phyloP scores from a whole-genome alignment of 2,329 filamentous ascomycete genomes.

The Talaromyces sp. region DNA sequence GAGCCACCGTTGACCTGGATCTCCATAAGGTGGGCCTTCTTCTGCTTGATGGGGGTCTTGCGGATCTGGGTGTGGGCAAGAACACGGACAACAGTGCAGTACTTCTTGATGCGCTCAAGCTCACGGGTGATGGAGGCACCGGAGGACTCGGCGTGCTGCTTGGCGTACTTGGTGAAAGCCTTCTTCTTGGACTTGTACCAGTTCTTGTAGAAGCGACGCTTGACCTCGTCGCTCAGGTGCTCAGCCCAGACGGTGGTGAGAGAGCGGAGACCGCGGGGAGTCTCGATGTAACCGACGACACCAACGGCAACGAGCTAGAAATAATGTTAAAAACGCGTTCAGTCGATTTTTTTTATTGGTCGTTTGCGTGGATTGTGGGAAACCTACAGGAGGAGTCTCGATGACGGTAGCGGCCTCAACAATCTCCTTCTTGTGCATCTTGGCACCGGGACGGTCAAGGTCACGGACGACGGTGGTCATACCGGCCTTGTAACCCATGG shows the following conservation, averaged over 20 bases:
- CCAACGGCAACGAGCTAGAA: slow-evolving; percentile 97
- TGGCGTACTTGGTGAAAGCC: slow-evolving; percentile 99
- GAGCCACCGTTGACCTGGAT: slow-evolving; percentile 99
- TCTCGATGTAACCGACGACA: slow-evolving; percentile 99
- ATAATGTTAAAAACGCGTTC: slow-evolving; percentile 1
- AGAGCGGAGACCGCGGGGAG: slow-evolving; percentile 96
- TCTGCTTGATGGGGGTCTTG: slow-evolving; percentile 99
- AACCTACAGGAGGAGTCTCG: slow-evolving; percentile 91
- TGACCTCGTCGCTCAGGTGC: slow-evolving; percentile 97
- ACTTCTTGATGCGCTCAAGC: slow-evolving; percentile 99
- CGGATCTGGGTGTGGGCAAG: slow-evolving; percentile 99
- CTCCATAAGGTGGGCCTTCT: slow-evolving; percentile 99
- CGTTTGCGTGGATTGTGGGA: not conserved
- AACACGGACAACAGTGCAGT: slow-evolving; percentile 98
- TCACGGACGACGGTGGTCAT: slow-evolving; percentile 99
- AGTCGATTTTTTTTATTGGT: not conserved
- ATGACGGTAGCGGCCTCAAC: slow-evolving; percentile 86
- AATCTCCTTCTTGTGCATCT: slow-evolving; percentile 99
- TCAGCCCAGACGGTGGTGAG: slow-evolving; percentile 99
- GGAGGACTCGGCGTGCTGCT: slow-evolving; percentile 96
- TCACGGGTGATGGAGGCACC: slow-evolving; percentile 91
- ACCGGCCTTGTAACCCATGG: slow-evolving; percentile 99
- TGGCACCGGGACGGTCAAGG: slow-evolving; percentile 97
- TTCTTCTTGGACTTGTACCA: slow-evolving; percentile 99
- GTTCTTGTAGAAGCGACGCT: slow-evolving; percentile 99